These are phyloP conservation scores for Termitomyces sp. DNA, from an alignment of 768 basidiomycete species.

Conservation along the genomic window DNA sequence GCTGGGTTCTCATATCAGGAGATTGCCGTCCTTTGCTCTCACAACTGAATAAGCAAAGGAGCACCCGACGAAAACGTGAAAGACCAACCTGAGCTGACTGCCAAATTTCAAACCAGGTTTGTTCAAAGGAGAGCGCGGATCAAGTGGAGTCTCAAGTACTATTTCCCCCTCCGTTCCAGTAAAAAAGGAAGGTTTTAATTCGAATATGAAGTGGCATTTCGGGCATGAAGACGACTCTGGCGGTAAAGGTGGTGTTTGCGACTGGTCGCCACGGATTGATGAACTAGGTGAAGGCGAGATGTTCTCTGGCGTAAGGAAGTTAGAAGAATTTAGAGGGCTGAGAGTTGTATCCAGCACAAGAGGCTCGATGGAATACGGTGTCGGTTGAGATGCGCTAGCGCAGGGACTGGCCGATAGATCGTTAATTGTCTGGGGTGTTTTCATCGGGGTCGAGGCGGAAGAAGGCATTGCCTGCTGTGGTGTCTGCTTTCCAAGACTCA, in stretches of 20 bases:
- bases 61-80: not conserved
- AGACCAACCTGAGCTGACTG: not conserved
- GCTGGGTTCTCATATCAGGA: not conserved
- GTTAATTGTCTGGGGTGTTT: not conserved
- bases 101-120: not conserved
- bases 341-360: constrained; percentile 8
- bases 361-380: not conserved
- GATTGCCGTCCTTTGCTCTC: constrained; percentile 1
- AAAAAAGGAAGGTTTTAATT: not conserved
- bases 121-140: constrained; percentile 10
- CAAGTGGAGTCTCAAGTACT: not conserved
- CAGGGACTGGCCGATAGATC: not conserved
- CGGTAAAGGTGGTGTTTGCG: too few species aligned
- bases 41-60: not conserved
- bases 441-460: not conserved
- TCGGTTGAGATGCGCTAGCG: not conserved
- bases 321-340: constrained; percentile 14
- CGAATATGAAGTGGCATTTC: not conserved
- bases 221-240: not conserved
- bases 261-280: constrained; percentile 9
- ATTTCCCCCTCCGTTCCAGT: not conserved
- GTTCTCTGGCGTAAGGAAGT: constrained; percentile 3
- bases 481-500: not conserved
- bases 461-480: not conserved
- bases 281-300: not conserved